Evolutionary conservation across 2,329 filamentous ascomycete species (phyloP), one percentile per base, ranked within the genome.

Genomic region (Leptodontidium sp.): DNA sequence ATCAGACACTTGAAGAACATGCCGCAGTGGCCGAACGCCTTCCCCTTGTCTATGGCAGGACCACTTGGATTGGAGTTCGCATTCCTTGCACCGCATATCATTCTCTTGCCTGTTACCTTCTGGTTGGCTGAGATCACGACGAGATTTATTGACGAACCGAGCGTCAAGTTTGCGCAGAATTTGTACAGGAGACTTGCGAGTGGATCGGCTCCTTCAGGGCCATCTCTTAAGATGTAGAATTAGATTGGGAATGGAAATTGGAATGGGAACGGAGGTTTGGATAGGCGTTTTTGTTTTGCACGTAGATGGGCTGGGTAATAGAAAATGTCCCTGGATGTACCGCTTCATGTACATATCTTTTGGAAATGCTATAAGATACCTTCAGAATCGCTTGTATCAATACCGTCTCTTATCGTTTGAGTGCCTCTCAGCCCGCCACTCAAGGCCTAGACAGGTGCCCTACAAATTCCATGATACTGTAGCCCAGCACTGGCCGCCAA

Each of bases 11-110:
- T 81, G 35, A 75, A 83, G n/a, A 79, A 83, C 45, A 6, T 75
- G 17, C 87, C 1, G 82, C 82, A 71, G 79, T 92, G 71, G 90
- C 88, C 73, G 86, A 88, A 1, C 87, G 89, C 75, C 85, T 88
- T 15, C 85, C 89, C 45, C 88, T 82, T 76, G 85, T 89, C 76
- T 83, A 83, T 76, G 89, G 90, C 77, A 88, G 88, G 88, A 88
- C 90, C 79, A 0, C 75, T 88, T 65, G 90, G 90, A 0, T 74
- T 93, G 45, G 89, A 91, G 78, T 29, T 88, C 38, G 82, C 83
- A 0, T 90, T 90, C 73, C 78, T 91, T 38, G 68, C 85, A 1
- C 85, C 88, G 1, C 88, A 92, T 49, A 45, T 91, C 4, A 78
- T 92, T 35, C 76, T 91, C 2, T 71, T 90, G 64, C 89, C 89